Percentiles rank a stretch among this genome's conserved stretches.
These are phyloP conservation scores for Globisporangium paroecandrum DNA, from an alignment of 352 stramenopile species.

Conservation along the genomic window DNA sequence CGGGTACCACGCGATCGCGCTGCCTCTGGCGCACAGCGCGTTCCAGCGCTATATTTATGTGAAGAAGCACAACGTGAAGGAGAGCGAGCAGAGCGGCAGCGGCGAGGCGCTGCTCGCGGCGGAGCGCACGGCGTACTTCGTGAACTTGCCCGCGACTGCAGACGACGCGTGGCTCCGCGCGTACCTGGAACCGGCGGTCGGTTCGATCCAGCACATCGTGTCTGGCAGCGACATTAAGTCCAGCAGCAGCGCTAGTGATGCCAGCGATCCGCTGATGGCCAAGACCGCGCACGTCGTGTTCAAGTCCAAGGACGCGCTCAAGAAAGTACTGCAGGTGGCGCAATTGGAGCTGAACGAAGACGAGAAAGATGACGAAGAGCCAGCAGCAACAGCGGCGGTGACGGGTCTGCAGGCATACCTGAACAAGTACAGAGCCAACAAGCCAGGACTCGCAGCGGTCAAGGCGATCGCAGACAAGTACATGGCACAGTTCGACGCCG, in stretches of 20 bases:
- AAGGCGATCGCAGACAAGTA: slow-evolving; percentile 70
- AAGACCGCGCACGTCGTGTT: slow-evolving; percentile 73
- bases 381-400: background rate
- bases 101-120: slow-evolving; percentile 47
- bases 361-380: background rate
- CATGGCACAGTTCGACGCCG: slow-evolving; percentile 72
- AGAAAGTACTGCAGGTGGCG: slow-evolving; percentile 46
- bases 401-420: slow-evolving; percentile 34
- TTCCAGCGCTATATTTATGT: slow-evolving; percentile 74
- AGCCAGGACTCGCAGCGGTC: slow-evolving; percentile 55
- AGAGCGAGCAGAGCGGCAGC: slow-evolving; percentile 20
- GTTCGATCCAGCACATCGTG: slow-evolving; percentile 63
- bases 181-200: slow-evolving; percentile 39
- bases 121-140: slow-evolving; percentile 70
- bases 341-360: slow-evolving; percentile 30
- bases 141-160: slow-evolving; percentile 52
- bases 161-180: slow-evolving; percentile 56
- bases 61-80: slow-evolving; percentile 65
- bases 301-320: slow-evolving; percentile 56
- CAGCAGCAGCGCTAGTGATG: slow-evolving; percentile 10
- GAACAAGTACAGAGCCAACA: slow-evolving; percentile 63
- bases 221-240: slow-evolving; percentile 12
- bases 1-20: slow-evolving; percentile 73
- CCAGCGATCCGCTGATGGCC: slow-evolving; percentile 21
- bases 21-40: slow-evolving; percentile 56